Conservation (phyloP, 495 filamentous ascomycete genomes). For the Neurospora pannonica region DNA sequence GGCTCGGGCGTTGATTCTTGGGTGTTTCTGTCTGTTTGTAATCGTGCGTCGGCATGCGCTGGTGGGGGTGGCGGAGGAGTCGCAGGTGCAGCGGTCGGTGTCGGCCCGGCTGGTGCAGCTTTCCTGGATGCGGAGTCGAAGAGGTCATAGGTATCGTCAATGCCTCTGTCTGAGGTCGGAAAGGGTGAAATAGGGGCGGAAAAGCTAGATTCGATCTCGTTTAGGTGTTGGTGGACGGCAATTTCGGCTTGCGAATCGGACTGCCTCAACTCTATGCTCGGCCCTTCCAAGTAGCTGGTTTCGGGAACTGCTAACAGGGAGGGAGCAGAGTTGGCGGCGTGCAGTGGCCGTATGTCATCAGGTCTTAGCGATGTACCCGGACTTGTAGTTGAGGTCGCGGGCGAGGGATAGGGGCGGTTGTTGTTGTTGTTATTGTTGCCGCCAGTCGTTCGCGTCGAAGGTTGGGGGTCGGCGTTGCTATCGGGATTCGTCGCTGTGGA, state of each 20-base stretch:
- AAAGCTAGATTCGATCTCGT: slow-evolving; percentile 87
- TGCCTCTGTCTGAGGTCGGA: slow-evolving; percentile 28
- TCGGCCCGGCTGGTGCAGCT: slow-evolving; percentile 1
- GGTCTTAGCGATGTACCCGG: slow-evolving; percentile 5
- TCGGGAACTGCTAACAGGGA: slow-evolving; percentile 14
- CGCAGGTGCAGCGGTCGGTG: slow-evolving; percentile 1
- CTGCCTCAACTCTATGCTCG: slow-evolving; percentile 26
- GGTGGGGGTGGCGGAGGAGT: not conserved
- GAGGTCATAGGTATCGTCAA: slow-evolving; percentile 54
- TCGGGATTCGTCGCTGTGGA: not conserved
- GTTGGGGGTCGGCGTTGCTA: not conserved
- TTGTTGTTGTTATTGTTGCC: slow-evolving; percentile 3
- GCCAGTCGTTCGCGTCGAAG: not conserved
- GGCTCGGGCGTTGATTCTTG: not conserved
- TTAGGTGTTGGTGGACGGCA: slow-evolving; percentile 48
- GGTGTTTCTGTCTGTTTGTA: not conserved
- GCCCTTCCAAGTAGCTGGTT: slow-evolving; percentile 35
- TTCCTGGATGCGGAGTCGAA: slow-evolving; percentile 42
- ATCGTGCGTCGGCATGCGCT: slow-evolving; percentile 2
- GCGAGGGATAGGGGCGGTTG: slow-evolving; percentile 5
- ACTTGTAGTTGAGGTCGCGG: slow-evolving; percentile 2
- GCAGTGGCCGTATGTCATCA: slow-evolving; percentile 21
- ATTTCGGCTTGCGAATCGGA: slow-evolving; percentile 37
- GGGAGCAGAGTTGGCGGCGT: slow-evolving; percentile 2
- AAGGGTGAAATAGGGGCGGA: slow-evolving; percentile 46